Percentiles rank a stretch among this genome's conserved stretches.
phyloP scores from a whole-genome alignment of 2,329 filamentous ascomycete species.

The Aspergillus calidoustus region DNA sequence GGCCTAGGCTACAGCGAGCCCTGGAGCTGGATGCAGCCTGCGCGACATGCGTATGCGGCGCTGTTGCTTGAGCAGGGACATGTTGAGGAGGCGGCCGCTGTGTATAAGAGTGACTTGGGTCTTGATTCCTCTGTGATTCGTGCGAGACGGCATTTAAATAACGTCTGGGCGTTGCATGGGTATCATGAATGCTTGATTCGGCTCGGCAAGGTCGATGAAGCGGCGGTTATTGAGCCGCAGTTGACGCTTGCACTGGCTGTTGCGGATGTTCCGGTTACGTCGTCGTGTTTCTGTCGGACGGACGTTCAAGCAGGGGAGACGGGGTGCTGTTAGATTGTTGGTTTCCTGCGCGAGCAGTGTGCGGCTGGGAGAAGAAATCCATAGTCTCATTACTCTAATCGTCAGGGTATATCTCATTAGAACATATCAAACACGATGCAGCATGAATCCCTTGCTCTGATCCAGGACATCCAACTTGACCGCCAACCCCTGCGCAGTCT shows the following conservation, averaged over 20 bases:
- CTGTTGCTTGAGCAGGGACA: constrained; percentile 69
- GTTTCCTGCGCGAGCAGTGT: no score
- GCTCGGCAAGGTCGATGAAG: constrained; percentile 56
- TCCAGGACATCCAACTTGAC: background rate
- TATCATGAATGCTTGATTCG: constrained; percentile 70
- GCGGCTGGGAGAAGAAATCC: no score
- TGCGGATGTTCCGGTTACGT: constrained; percentile 63
- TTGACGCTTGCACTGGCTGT: constrained; percentile 58
- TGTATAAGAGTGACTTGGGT: no score
- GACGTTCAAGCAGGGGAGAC: background rate
- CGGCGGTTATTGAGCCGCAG: constrained; percentile 53
- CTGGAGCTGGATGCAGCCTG: constrained; percentile 80
- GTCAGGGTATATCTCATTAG: background rate
- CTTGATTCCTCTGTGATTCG: no score
- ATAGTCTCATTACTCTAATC: no score
- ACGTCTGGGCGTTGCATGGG: constrained; percentile 76
- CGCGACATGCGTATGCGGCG: constrained; percentile 71
- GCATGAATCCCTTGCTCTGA: background rate
- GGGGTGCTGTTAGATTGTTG: background rate
- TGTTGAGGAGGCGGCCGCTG: constrained; percentile 58
- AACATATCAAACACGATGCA: background rate
- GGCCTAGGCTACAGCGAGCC: constrained; percentile 72
- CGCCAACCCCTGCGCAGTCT: background rate
- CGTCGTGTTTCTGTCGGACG: constrained; percentile 61
- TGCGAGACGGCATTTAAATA: constrained; percentile 70